Conservation (phyloP, 2,329 filamentous ascomycete genomes). For the Cordyceps cicadae region DNA sequence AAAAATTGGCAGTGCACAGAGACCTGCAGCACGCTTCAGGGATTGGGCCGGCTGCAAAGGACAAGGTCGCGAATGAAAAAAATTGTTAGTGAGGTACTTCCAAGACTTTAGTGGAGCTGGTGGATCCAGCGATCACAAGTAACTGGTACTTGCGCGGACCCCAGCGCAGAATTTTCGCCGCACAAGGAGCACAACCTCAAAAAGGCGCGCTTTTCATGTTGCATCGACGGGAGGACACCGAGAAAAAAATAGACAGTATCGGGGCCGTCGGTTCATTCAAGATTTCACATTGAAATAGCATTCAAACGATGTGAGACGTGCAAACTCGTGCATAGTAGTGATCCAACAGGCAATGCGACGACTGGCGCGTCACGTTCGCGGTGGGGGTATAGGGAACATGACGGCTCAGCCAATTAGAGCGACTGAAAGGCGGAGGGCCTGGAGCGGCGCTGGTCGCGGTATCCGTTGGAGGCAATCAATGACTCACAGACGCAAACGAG, state of each 20-base stretch:
- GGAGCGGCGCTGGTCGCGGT: constrained; percentile 10
- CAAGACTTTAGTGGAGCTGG: neutral
- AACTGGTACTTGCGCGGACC: constrained; percentile 21
- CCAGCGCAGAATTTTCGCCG: constrained; percentile 24
- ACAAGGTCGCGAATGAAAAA: constrained; percentile 10
- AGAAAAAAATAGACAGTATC: neutral
- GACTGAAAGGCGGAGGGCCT: neutral
- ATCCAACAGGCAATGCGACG: neutral
- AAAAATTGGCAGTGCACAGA: neutral
- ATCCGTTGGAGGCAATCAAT: constrained; percentile 10
- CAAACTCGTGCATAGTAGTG: neutral
- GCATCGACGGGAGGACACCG: neutral
- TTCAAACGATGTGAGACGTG: neutral
- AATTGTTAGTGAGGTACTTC: constrained; percentile 34
- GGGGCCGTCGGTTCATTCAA: neutral
- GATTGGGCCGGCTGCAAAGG: neutral
- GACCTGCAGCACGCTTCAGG: neutral
- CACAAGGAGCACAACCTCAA: neutral
- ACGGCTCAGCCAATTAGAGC: neutral
- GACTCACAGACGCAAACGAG: constrained; percentile 13
- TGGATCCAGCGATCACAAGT: neutral
- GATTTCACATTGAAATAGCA: neutral
- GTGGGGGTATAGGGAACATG: constrained; percentile 10
- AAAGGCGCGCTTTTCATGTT: neutral
- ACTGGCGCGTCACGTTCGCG: constrained; percentile 9